Conservation (phyloP, 108 stramenopile species). For the Nitzschia sp. region DNA sequence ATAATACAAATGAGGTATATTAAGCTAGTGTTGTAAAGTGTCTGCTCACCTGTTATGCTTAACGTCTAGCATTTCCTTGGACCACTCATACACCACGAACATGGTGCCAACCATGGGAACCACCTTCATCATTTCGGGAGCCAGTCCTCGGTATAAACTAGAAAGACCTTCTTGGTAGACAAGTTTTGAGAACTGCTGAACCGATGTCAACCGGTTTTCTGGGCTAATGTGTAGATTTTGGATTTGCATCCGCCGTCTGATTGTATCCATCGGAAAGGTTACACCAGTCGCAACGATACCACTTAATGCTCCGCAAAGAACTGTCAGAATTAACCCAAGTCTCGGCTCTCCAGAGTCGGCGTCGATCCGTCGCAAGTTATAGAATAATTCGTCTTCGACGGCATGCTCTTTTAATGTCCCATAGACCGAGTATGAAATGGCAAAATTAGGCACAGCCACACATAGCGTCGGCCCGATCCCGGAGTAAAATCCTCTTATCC, state of each 20-base stretch:
- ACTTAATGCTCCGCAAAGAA: conserved; percentile 82
- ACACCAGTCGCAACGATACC: conserved; percentile 75
- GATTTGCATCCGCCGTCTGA: conserved; percentile 91
- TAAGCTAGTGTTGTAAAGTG: no score
- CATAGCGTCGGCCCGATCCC: conserved; percentile 87
- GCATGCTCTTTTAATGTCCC: conserved; percentile 87
- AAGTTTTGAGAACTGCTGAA: conserved; percentile 58
- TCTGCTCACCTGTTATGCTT: conserved; percentile 40
- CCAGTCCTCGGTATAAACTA: conserved; percentile 90
- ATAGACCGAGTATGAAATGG: conserved; percentile 89
- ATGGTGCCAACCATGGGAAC: conserved; percentile 95
- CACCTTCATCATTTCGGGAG: conserved; percentile 92
- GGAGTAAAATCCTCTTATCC: conserved; percentile 80
- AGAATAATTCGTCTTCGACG: conserved; percentile 86
- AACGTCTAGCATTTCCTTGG: conserved; percentile 77
- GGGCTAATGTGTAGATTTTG: conserved; percentile 76
- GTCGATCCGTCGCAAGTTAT: conserved; percentile 85
- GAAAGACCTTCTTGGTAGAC: conserved; percentile 70
- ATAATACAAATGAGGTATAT: no score
- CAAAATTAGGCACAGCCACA: conserved; percentile 93
- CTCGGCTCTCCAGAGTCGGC: conserved; percentile 76
- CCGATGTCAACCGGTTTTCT: conserved; percentile 58
- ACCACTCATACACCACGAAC: conserved; percentile 89
- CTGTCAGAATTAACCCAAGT: conserved; percentile 70
- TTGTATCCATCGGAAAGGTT: conserved; percentile 92